Evolutionary conservation across 148 eudicot genomes (phyloP).

Genomic region (Heliosperma pusillum): DNA sequence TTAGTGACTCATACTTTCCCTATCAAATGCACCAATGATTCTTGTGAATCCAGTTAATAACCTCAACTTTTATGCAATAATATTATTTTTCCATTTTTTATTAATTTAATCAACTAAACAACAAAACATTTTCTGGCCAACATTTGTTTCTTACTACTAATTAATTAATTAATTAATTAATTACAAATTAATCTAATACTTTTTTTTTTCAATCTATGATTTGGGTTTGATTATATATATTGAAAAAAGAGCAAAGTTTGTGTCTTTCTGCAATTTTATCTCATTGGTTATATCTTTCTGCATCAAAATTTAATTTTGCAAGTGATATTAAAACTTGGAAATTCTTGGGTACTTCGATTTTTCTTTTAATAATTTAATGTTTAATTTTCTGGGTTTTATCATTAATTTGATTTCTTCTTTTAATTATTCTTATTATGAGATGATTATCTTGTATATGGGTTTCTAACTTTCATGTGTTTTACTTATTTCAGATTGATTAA

Average conservation of each 20-base stretch:
- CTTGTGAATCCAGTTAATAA: constrained; percentile 34
- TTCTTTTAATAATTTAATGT: not conserved
- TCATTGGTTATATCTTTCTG: not conserved
- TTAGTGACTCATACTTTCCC: constrained; percentile 19
- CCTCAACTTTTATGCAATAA: not conserved
- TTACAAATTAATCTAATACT: not conserved
- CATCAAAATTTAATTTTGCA: not conserved
- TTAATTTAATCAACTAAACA: not conserved
- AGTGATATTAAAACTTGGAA: not conserved
- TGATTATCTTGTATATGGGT: not conserved
- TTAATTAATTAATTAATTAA: not conserved
- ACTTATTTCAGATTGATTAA: not conserved
- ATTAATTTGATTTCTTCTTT: not conserved
- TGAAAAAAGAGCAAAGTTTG: not conserved
- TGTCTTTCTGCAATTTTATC: constrained; percentile 8
- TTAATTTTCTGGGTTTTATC: not conserved
- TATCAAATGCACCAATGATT: constrained; percentile 27
- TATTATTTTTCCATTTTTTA: not conserved
- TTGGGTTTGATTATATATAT: constrained; percentile 5
- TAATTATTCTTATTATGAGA: not conserved
- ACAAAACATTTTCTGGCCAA: constrained; percentile 20
- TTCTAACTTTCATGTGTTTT: not conserved
- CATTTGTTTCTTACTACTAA: constrained; percentile 17
- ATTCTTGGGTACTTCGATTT: not conserved
- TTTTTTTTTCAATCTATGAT: not conserved